A percentile compares a stretch with the other conserved stretches of the same genome.
phyloP scores from a whole-genome alignment of 371 early-diverging fungal species.

The Mortierella polycephala region DNA sequence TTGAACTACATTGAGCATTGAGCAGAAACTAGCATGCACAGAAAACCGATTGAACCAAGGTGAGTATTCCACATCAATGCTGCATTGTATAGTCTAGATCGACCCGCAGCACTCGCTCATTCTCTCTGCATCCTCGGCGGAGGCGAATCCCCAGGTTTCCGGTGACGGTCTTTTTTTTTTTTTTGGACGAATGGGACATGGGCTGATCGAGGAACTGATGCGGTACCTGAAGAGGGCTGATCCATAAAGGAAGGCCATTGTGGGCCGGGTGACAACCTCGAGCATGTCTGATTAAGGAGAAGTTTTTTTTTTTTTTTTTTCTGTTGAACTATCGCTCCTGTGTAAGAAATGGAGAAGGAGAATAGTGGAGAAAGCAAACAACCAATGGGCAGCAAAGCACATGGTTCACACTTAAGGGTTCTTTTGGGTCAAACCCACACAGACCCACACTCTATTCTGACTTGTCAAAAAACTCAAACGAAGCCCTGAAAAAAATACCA shows the following conservation, averaged over 20 bases:
- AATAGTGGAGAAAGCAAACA: neutral
- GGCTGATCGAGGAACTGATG: neutral
- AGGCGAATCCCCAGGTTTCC: too few relatives aligned
- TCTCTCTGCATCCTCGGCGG: too few relatives aligned
- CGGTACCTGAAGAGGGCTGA: slow-evolving; percentile 52
- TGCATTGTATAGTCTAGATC: too few relatives aligned
- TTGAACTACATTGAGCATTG: slow-evolving; percentile 65
- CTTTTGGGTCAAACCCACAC: too few relatives aligned
- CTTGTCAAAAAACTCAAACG: too few relatives aligned
- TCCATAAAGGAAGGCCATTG: slow-evolving; percentile 45
- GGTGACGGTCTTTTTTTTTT: neutral
- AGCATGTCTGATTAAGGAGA: slow-evolving; percentile 14
- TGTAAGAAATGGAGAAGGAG: neutral
- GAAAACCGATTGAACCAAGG: too few relatives aligned
- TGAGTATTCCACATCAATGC: too few relatives aligned
- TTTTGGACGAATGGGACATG: neutral
- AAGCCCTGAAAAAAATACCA: too few relatives aligned
- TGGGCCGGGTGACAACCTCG: slow-evolving; percentile 40
- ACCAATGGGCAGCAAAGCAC: too few relatives aligned
- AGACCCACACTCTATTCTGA: too few relatives aligned
- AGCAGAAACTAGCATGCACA: slow-evolving; percentile 38
- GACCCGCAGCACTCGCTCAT: too few relatives aligned
- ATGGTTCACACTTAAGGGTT: too few relatives aligned
- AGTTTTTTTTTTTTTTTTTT: neutral
- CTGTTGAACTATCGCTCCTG: neutral